Percentiles rank a stretch among this genome's conserved stretches.
Evolutionary conservation across 1,284 basidiomycete species (phyloP).

Genomic region (Naganishia albida): DNA sequence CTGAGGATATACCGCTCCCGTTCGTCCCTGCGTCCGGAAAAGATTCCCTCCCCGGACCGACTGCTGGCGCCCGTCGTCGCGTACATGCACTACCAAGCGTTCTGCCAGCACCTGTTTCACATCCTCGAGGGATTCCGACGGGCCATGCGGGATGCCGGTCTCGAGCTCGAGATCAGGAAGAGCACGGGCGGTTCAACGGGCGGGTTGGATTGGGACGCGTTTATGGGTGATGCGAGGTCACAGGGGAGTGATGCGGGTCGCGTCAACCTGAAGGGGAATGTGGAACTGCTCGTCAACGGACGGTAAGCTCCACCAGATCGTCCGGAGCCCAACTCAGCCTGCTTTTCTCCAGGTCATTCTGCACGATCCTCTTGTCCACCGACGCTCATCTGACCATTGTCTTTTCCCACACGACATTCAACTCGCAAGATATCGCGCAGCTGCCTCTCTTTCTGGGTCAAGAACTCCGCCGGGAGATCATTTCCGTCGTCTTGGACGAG

Average conservation of each 20-base stretch:
- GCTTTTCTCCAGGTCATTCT: constrained; percentile 21
- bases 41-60: not conserved
- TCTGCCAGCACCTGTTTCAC: constrained; percentile 20
- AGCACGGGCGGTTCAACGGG: constrained; percentile 26
- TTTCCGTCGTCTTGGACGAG: constrained; percentile 12
- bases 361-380: constrained; percentile 27
- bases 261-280: constrained; percentile 3
- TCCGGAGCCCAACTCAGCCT: not conserved
- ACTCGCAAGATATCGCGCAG: constrained; percentile 32
- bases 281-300: constrained; percentile 1
- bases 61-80: constrained; percentile 30
- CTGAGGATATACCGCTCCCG: constrained; percentile 27
- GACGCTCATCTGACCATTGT: constrained; percentile 25
- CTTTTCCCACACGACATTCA: constrained; percentile 23
- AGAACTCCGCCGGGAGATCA: constrained; percentile 24
- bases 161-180: constrained; percentile 19
- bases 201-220: constrained; percentile 31
- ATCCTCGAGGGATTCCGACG: constrained; percentile 13
- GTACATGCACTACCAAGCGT: constrained; percentile 33
- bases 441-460: constrained; percentile 27
- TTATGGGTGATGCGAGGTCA: constrained; percentile 6
- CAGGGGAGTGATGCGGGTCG: constrained; percentile 4
- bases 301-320: not conserved
- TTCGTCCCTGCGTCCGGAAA: not conserved
- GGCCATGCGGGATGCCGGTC: constrained; percentile 9